phyloP scores from a whole-genome alignment of 345 rosid species.

The Hibiscus trionum region DNA sequence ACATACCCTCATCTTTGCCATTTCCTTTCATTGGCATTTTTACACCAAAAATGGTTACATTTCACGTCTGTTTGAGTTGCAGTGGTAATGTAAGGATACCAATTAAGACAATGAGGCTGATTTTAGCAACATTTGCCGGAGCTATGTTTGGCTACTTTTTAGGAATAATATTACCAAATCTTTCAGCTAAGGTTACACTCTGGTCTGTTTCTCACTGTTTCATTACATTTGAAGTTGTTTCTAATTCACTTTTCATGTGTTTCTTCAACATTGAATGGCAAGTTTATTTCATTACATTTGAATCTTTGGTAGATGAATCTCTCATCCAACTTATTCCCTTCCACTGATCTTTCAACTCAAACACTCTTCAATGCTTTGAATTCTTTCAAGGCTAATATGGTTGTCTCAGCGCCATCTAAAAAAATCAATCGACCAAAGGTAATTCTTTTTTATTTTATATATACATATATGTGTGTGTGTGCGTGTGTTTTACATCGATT shows the following conservation, averaged over 20 bases:
- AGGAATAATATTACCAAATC: not conserved
- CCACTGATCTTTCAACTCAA: conserved; percentile 58
- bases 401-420: conserved; percentile 17
- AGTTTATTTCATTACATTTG: conserved; percentile 15
- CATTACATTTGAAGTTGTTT: not conserved
- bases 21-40: no score
- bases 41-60: no score
- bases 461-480: no score
- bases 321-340: conserved; percentile 58
- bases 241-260: not conserved
- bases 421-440: conserved; percentile 48
- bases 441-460: not conserved
- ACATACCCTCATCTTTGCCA: no score
- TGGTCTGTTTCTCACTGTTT: not conserved
- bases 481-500: not conserved
- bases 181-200: conserved; percentile 24
- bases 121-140: no score
- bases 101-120: no score
- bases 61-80: not conserved
- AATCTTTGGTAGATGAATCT: conserved; percentile 60
- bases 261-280: not conserved
- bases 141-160: not conserved
- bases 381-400: conserved; percentile 41
- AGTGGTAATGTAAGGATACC: no score
- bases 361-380: conserved; percentile 58